phyloP scores from a whole-genome alignment of 2,329 filamentous ascomycete genomes.

The Cladosporium sp. region DNA sequence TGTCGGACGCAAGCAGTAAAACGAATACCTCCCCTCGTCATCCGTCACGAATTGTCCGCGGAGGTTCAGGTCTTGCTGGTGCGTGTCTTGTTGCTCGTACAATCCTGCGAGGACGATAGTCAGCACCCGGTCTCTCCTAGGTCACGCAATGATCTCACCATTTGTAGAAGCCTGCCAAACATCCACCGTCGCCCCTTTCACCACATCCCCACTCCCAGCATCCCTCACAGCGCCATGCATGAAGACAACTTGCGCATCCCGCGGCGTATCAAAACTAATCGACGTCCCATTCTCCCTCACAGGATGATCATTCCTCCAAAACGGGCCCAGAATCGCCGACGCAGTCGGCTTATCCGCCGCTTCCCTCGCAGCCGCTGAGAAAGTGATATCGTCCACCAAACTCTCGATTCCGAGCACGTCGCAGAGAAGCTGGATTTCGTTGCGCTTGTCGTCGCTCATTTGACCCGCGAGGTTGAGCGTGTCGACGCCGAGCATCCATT shows the following conservation, averaged over 20 bases:
- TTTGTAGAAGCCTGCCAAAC: conserved; percentile 80
- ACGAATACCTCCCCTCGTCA: conserved; percentile 56
- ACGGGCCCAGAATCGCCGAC: conserved; percentile 78
- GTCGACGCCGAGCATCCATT: conserved; percentile 54
- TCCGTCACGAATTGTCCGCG: conserved; percentile 69
- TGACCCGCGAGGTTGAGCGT: conserved; percentile 59
- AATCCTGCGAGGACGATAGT: conserved; percentile 33
- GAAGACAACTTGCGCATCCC: conserved; percentile 53
- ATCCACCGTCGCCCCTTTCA: conserved; percentile 66
- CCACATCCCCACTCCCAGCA: conserved; percentile 58
- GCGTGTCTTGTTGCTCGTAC: conserved; percentile 67
- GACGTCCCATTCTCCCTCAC: conserved; percentile 62
- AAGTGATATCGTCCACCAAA: conserved; percentile 10
- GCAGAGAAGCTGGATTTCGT: conserved; percentile 59
- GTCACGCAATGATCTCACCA: not conserved
- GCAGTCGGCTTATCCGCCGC: conserved; percentile 47
- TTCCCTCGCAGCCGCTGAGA: conserved; percentile 3
- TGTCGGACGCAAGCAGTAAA: conserved; percentile 41
- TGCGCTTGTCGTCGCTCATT: conserved; percentile 59
- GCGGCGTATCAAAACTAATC: conserved; percentile 51
- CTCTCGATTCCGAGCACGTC: conserved; percentile 55
- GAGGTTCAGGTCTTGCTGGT: conserved; percentile 69
- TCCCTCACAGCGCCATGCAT: conserved; percentile 62
- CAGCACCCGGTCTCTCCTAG: no score
- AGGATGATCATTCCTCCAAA: conserved; percentile 73